Conservation (phyloP, 257 asterid genomes). For the Plectranthus barbatus region DNA sequence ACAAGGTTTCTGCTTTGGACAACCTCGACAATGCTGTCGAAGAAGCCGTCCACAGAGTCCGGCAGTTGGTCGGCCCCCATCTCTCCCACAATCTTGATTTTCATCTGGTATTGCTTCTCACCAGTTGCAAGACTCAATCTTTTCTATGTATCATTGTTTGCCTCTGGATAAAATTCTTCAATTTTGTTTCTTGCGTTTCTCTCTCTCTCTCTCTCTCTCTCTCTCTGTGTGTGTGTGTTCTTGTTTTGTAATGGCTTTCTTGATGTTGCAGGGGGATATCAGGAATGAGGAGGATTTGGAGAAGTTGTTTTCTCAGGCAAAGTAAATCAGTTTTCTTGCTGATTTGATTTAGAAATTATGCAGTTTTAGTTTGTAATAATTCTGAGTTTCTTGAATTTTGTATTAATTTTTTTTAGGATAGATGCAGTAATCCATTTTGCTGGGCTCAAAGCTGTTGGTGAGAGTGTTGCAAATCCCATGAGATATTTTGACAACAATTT, state of each 20-base stretch:
- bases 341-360: background rate
- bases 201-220: too few relatives aligned
- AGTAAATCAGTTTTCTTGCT: conserved; percentile 27
- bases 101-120: conserved; percentile 34
- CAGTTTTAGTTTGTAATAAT: background rate
- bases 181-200: too few relatives aligned
- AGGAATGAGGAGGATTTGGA: conserved; percentile 85
- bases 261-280: conserved; percentile 76
- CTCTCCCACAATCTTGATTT: conserved; percentile 66
- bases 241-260: background rate
- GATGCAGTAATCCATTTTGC: conserved; percentile 95
- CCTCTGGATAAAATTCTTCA: background rate
- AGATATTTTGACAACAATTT: conserved; percentile 85
- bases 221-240: background rate
- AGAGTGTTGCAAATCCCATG: conserved; percentile 80
- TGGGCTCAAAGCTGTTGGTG: conserved; percentile 96
- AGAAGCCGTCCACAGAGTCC: conserved; percentile 60
- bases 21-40: conserved; percentile 76
- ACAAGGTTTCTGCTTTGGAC: conserved; percentile 62
- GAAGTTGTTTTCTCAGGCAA: conserved; percentile 50
- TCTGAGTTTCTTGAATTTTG: background rate
- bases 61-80: conserved; percentile 45
- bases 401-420: conserved; percentile 32
- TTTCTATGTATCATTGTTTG: too few relatives aligned
- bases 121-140: too few relatives aligned